Evolutionary conservation across 2,329 filamentous ascomycete species (phyloP), one percentile per base, ranked within the genome.

Genomic region (Epichloe sylvatica): DNA sequence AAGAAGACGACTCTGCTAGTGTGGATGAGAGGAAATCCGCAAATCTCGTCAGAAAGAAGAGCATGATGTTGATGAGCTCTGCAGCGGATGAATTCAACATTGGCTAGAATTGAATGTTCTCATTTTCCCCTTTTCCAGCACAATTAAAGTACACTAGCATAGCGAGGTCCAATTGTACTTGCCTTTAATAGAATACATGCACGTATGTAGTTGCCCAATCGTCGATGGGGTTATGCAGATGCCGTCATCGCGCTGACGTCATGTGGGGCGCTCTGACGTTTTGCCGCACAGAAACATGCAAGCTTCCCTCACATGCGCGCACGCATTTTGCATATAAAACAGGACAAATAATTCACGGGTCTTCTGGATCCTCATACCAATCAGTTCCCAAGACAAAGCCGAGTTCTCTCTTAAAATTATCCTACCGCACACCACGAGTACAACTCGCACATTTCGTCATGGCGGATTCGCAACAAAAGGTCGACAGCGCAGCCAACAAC

Each of bases 11-110:
- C 6, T 40, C 48, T 21, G 8, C 49, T 4, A 62, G 60, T 37
- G 59, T 61, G 21, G 62, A 64, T 23, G 60, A 62, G 46, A 61
- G 56, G 49, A 54, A 62, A 33, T 59, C 61, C 33, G 67, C 65
- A 43, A 68, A 72, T 43, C 69, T 76, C 46, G 72, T 61, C 72
- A 79, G 63, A 75, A 78, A 61, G 76, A 80, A 79, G 54, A 78
- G 72, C 64, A 78, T 74, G 65, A 83, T 78, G 77, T 69, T 80
- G 68, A 76, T 76, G 68, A 81, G 78, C 67, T 78, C 80, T 56
- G 72, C 71, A 52, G 76, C 79, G 19, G 73, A 74, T 55, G 81
- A 85, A 67, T 85, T 85, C 60, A 85, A 85, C 61, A 76, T 85
- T 61, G 80, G 80, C 15, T 83, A 67, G 49, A 33, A 49, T 47